These are phyloP conservation scores for Xylariaceae sp. DNA, from an alignment of 2,329 filamentous ascomycete genomes.

Conservation along the genomic window DNA sequence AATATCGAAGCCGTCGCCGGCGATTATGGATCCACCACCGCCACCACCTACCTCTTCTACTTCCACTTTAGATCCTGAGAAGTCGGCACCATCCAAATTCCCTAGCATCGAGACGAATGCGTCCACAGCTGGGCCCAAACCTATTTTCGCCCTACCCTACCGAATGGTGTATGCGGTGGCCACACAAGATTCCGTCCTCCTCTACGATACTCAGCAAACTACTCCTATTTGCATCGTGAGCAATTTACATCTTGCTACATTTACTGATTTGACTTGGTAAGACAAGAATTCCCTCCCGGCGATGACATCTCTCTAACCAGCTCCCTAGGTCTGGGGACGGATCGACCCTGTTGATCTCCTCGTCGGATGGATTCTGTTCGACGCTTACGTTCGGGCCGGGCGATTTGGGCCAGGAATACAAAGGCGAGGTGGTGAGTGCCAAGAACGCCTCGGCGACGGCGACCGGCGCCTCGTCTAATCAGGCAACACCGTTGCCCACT, in stretches of 20 bases:
- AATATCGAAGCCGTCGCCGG: slow-evolving; percentile 57
- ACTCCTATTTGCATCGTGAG: slow-evolving; percentile 91
- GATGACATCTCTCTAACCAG: slow-evolving; percentile 26
- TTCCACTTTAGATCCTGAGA: slow-evolving; percentile 43
- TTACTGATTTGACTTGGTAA: slow-evolving; percentile 93
- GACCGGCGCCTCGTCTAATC: slow-evolving; percentile 48
- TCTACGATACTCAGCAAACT: slow-evolving; percentile 96
- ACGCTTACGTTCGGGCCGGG: slow-evolving; percentile 77
- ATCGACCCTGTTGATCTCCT: slow-evolving; percentile 83
- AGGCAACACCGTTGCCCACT: slow-evolving; percentile 67
- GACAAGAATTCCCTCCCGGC: slow-evolving; percentile 30
- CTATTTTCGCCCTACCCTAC: slow-evolving; percentile 82
- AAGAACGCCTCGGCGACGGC: slow-evolving; percentile 41
- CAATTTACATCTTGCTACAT: slow-evolving; percentile 95
- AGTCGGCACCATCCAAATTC: slow-evolving; percentile 49
- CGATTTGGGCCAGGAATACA: slow-evolving; percentile 80
- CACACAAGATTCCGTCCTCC: slow-evolving; percentile 87
- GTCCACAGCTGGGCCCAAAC: slow-evolving; percentile 54
- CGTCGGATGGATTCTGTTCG: slow-evolving; percentile 96
- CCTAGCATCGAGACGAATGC: slow-evolving; percentile 45
- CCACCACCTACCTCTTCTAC: slow-evolving; percentile 54
- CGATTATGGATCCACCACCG: slow-evolving; percentile 81
- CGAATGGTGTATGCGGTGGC: slow-evolving; percentile 95
- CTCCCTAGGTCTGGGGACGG: slow-evolving; percentile 66
- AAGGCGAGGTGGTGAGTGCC: slow-evolving; percentile 57